phyloP scores from a whole-genome alignment of 176 grass and related monocot species.

The Lolium rigidum region DNA sequence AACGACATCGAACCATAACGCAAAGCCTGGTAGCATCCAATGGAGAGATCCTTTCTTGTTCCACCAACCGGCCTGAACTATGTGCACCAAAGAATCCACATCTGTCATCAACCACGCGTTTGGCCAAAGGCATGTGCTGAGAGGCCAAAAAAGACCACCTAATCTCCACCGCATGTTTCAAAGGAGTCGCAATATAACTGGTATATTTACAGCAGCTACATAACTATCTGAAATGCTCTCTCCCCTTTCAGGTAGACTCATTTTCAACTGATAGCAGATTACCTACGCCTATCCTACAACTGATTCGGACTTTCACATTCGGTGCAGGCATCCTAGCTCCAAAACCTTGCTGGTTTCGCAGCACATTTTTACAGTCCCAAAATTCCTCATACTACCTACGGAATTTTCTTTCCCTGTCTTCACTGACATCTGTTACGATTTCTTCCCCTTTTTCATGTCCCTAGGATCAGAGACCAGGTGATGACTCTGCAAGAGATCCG shows the following conservation, averaged over 20 bases:
- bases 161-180: background rate
- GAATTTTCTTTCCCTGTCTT: background rate
- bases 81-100: background rate
- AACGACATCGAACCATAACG: too few relatives aligned
- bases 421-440: conserved; percentile 21
- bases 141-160: background rate
- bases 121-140: background rate
- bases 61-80: conserved; percentile 12
- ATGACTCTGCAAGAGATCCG: conserved; percentile 78
- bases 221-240: conserved; percentile 23
- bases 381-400: conserved; percentile 19
- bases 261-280: background rate
- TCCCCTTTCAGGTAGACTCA: background rate
- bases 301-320: background rate
- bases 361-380: background rate
- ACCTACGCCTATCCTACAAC: conserved; percentile 9
- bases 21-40: background rate
- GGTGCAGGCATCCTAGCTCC: conserved; percentile 26
- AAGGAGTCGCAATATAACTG: conserved; percentile 17
- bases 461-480: conserved; percentile 44
- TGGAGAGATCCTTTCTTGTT: background rate
- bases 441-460: conserved; percentile 55
- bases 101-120: background rate
- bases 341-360: background rate
- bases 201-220: conserved; percentile 42